A percentile compares a stretch with the other conserved stretches of the same genome.
These are phyloP conservation scores for Scutellaria baicalensis DNA, from an alignment of 257 asterid genomes.

Conservation along the genomic window DNA sequence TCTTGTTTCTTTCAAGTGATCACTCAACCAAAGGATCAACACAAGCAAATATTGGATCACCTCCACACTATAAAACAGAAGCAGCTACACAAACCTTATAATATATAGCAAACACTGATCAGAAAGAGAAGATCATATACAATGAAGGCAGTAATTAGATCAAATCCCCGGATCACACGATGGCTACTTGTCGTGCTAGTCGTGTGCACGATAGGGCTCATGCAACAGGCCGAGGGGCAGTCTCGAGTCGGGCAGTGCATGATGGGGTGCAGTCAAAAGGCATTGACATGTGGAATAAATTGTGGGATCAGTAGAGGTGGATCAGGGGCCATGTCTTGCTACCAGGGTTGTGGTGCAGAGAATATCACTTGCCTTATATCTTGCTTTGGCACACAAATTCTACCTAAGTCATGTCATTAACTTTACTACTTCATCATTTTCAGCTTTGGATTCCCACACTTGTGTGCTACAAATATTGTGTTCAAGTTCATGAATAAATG, in stretches of 20 bases:
- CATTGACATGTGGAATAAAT: slow-evolving; percentile 17
- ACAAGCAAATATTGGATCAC: neutral
- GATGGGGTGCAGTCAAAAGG: slow-evolving; percentile 14
- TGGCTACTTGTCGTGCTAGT: neutral
- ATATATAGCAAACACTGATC: neutral
- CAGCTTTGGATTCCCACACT: neutral
- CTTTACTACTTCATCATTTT: neutral
- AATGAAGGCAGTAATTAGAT: neutral
- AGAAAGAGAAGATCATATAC: neutral
- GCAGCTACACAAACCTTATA: neutral
- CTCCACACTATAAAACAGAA: neutral
- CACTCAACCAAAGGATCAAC: neutral
- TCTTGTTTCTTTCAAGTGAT: no score
- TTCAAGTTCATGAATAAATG: neutral
- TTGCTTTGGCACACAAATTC: slow-evolving; percentile 20
- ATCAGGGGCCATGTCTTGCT: slow-evolving; percentile 18
- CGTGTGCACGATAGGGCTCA: neutral
- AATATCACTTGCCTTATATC: slow-evolving; percentile 19
- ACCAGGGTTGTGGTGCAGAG: slow-evolving; percentile 24
- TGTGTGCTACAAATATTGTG: neutral
- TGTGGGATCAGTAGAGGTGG: slow-evolving; percentile 25
- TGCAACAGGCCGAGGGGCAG: slow-evolving; percentile 19
- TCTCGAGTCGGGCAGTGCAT: slow-evolving; percentile 21
- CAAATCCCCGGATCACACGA: neutral
- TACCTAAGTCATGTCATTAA: slow-evolving; percentile 10